Evolutionary conservation across 257 asterid genomes (phyloP), one percentile per base, ranked within the genome.

Genomic region (Fraxinus excelsior): DNA sequence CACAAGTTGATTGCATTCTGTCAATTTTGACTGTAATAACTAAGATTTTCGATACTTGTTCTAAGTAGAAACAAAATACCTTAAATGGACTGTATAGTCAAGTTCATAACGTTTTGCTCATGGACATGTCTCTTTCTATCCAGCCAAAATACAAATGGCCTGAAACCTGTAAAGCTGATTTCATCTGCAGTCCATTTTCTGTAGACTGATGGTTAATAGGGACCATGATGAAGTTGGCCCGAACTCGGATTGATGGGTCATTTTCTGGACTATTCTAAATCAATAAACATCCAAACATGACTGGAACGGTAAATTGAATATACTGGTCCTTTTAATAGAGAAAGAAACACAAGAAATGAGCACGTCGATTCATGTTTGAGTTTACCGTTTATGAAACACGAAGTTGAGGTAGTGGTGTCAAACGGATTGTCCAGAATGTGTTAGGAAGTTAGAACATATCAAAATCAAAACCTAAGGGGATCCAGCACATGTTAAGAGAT

Each of bases 41-140:
- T 65, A 77, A 74, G 80, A 66, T 26, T 74, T 68, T 78, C 78
- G 29, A 71, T 18, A 13, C n/a, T 53, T 6, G 9, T 19, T 16
- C 16, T 23, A 18, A 13, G 35, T 72, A 73, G 71, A 51, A 72
- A 64, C 11, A 62, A 51, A 31, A 78, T 53, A 56, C 72, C 28
- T 37, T 35, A 69, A 35, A 74, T 53, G 69, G 53, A 38, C 11
- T 70, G 93, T 79, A 38, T 34, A 16, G 93, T 90, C 92, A 68
- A 69, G 19, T 78, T 91, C 98, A 81, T 81, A 51, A 84, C 93
- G 82, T 86, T 93, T 85, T 93, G 97, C 88, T 88, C 80, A 80
- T 85, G 84, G 93, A 86, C 19, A 35, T 72, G 96, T 94, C 96
- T 60, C 87, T 76, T 69, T 90, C 97, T 35, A 53, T 67, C 78